Evolutionary conservation across 495 filamentous ascomycete genomes (phyloP).

Genomic region (Rusavskia elegans): DNA sequence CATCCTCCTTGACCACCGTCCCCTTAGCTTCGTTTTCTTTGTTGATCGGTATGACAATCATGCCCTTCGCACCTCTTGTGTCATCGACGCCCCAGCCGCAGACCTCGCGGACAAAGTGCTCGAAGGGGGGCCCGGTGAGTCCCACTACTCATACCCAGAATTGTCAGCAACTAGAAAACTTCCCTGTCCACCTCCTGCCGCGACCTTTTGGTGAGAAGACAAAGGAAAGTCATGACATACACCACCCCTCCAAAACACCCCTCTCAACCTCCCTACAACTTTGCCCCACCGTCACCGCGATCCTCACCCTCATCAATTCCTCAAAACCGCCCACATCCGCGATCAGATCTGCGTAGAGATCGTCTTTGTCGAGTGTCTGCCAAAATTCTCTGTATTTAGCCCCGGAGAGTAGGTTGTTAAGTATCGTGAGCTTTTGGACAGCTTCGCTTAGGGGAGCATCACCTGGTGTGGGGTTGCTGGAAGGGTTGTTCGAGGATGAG

Average conservation of each 20-base stretch:
- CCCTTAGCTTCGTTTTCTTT: constrained; percentile 98
- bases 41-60: constrained; percentile 66
- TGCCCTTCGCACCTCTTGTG: constrained; percentile 27
- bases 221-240: too few relatives aligned
- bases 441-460: constrained; percentile 45
- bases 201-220: too few relatives aligned
- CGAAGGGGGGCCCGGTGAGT: constrained; percentile 51
- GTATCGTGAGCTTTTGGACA: constrained; percentile 51
- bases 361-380: constrained; percentile 79
- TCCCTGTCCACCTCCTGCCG: too few relatives aligned
- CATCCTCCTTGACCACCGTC: constrained; percentile 87
- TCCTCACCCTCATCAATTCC: constrained; percentile 83
- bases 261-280: constrained; percentile 69
- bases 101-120: constrained; percentile 66
- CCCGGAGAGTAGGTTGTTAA: constrained; percentile 62
- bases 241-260: constrained; percentile 66
- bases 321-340: constrained; percentile 94
- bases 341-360: constrained; percentile 88
- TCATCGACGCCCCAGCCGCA: constrained; percentile 71
- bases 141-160: constrained; percentile 29
- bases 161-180: too few relatives aligned
- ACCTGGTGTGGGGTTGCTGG: constrained; percentile 32
- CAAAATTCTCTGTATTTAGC: constrained; percentile 87
- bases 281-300: constrained; percentile 79
- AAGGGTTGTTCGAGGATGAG: constrained; percentile 42